A percentile compares a stretch with the other conserved stretches of the same genome.
These are phyloP conservation scores for Candida sanyaensis DNA, from an alignment of 1,139 yeast species.

Conservation along the genomic window DNA sequence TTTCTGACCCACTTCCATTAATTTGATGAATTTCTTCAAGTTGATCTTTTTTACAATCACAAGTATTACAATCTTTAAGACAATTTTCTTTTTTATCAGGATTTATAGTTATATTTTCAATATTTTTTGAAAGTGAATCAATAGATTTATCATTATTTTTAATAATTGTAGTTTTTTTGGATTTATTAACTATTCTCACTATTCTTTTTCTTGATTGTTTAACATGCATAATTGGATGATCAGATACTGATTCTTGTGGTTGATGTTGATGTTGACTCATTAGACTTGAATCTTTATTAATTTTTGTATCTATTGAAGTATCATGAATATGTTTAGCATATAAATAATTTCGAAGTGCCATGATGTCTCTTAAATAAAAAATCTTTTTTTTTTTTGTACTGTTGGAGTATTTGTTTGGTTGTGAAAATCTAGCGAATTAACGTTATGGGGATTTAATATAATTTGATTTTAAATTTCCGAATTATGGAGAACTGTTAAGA, in stretches of 20 bases:
- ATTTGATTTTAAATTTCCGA: too few species aligned
- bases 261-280: background rate
- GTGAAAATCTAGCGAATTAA: too few species aligned
- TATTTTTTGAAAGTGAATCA: slow-evolving; percentile 3
- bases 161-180: background rate
- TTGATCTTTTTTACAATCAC: slow-evolving; percentile 10
- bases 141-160: background rate
- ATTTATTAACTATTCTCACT: background rate
- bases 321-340: slow-evolving; percentile 42
- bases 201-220: slow-evolving; percentile 1
- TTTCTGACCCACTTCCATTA: background rate
- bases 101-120: slow-evolving; percentile 4
- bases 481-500: too few species aligned
- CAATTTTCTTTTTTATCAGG: slow-evolving; percentile 9
- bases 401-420: too few species aligned
- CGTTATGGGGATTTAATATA: too few species aligned
- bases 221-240: background rate
- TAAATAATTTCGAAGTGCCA: slow-evolving; percentile 47
- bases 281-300: slow-evolving; percentile 19
- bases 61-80: slow-evolving; percentile 10
- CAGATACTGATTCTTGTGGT: background rate
- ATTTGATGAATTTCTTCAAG: background rate
- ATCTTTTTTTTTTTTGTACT: too few species aligned
- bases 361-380: slow-evolving; percentile 10
- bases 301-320: slow-evolving; percentile 18